Conservation (phyloP, 2,329 filamentous ascomycete genomes). For the Ophiostoma triangulosporum region DNA sequence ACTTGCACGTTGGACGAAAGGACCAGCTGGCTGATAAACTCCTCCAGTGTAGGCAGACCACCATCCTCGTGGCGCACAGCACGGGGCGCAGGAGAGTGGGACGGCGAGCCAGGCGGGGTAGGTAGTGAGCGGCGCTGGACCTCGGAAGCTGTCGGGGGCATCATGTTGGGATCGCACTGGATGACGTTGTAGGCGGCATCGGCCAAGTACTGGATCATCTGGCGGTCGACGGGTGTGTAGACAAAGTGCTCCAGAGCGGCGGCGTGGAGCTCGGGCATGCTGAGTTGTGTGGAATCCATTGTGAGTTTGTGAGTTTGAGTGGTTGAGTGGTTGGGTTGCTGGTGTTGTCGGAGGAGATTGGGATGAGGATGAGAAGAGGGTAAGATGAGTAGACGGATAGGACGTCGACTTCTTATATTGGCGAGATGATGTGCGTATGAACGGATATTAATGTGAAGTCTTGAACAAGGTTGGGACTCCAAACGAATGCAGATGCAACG, state of each 20-base stretch:
- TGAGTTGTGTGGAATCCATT: slow-evolving; percentile 36
- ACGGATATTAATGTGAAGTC: background rate
- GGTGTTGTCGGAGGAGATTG: background rate
- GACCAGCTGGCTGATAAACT: slow-evolving; percentile 85
- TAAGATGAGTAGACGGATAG: background rate
- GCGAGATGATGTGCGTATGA: background rate
- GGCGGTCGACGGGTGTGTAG: slow-evolving; percentile 57
- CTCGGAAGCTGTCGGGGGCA: slow-evolving; percentile 29
- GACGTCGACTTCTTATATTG: background rate
- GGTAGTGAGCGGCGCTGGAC: slow-evolving; percentile 19
- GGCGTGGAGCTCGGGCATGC: slow-evolving; percentile 49
- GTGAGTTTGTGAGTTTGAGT: slow-evolving; percentile 3
- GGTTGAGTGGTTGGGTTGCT: background rate
- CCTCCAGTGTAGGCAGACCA: slow-evolving; percentile 65
- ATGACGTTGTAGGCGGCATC: slow-evolving; percentile 65
- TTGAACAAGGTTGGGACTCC: slow-evolving; percentile 1
- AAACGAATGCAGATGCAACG: background rate
- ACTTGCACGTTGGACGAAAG: slow-evolving; percentile 92
- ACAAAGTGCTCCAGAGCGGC: slow-evolving; percentile 69
- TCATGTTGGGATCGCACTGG: slow-evolving; percentile 54
- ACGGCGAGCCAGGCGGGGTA: slow-evolving; percentile 31
- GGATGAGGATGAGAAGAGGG: background rate
- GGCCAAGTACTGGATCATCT: slow-evolving; percentile 69
- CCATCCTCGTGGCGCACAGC: slow-evolving; percentile 33
- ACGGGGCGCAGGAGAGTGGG: slow-evolving; percentile 29